These are phyloP conservation scores for Hymenoscyphus linearis DNA, from an alignment of 2,329 filamentous ascomycete genomes.

Conservation along the genomic window DNA sequence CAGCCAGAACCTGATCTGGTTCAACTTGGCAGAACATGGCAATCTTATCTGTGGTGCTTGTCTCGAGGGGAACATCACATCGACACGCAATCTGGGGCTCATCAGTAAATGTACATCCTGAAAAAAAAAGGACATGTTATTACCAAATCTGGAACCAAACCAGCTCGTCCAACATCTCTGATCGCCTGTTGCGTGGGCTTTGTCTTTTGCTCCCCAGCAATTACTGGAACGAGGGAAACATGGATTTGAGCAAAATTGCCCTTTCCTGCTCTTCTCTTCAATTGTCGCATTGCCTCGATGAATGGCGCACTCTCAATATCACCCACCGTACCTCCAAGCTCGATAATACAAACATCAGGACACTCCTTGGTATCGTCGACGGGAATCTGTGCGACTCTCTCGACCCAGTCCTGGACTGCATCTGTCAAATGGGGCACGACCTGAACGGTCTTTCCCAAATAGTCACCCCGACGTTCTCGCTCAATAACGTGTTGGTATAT, in stretches of 20 bases:
- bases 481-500: conserved; percentile 88
- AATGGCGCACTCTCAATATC: conserved; percentile 88
- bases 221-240: conserved; percentile 79
- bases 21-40: conserved; percentile 87
- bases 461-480: conserved; percentile 54
- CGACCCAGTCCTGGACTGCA: conserved; percentile 88
- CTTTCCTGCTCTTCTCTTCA: conserved; percentile 65
- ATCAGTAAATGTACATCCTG: not conserved
- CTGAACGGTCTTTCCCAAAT: conserved; percentile 84
- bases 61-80: conserved; percentile 71
- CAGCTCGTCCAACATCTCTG: conserved; percentile 68
- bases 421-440: conserved; percentile 90
- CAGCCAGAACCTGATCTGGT: conserved; percentile 77
- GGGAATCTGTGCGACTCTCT: conserved; percentile 76
- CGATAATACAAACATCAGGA: conserved; percentile 89
- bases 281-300: conserved; percentile 77
- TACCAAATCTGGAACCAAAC: conserved; percentile 26
- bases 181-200: conserved; percentile 95
- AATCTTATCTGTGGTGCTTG: conserved; percentile 76
- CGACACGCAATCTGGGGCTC: conserved; percentile 75
- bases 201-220: conserved; percentile 74
- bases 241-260: conserved; percentile 81
- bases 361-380: conserved; percentile 78
- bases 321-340: conserved; percentile 64
- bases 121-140: not conserved